Percentiles rank a stretch among this genome's conserved stretches.
Evolutionary conservation across 805 yeast species (phyloP).

Genomic region (Zygosaccharomyces bailii): DNA sequence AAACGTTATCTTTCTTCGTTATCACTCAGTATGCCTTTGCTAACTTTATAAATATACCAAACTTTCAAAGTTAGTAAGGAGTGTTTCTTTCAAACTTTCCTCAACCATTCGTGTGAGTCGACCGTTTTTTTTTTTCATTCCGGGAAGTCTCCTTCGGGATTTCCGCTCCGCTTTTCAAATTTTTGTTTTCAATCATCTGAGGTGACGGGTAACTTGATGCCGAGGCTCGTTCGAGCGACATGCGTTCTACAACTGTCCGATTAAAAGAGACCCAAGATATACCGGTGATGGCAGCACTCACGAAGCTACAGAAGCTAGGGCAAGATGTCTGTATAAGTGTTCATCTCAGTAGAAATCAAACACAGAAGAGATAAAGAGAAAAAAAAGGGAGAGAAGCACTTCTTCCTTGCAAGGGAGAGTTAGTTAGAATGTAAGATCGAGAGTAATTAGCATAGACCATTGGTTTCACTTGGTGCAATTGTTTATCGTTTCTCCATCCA

Average conservation of each 20-base stretch:
- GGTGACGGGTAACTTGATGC: neutral
- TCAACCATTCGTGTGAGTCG: neutral
- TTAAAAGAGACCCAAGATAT: neutral
- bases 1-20: neutral
- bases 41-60: neutral
- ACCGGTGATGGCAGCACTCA: too few species aligned
- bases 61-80: neutral
- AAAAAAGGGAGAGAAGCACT: too few species aligned
- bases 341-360: too few species aligned
- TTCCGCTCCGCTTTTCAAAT: neutral
- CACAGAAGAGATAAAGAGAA: too few species aligned
- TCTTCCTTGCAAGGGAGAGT: too few species aligned
- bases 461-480: too few species aligned
- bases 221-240: neutral
- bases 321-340: too few species aligned
- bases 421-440: too few species aligned
- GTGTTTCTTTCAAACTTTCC: conserved; percentile 1
- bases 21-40: neutral
- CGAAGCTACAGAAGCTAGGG: too few species aligned
- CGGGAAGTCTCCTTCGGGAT: neutral
- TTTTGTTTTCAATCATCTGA: neutral
- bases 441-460: too few species aligned
- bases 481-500: neutral
- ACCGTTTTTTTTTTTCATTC: conserved; percentile 3
- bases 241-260: neutral